These are phyloP conservation scores for Pigoraptor vietnamica DNA, from an alignment of 78 protist species.

Conservation along the genomic window DNA sequence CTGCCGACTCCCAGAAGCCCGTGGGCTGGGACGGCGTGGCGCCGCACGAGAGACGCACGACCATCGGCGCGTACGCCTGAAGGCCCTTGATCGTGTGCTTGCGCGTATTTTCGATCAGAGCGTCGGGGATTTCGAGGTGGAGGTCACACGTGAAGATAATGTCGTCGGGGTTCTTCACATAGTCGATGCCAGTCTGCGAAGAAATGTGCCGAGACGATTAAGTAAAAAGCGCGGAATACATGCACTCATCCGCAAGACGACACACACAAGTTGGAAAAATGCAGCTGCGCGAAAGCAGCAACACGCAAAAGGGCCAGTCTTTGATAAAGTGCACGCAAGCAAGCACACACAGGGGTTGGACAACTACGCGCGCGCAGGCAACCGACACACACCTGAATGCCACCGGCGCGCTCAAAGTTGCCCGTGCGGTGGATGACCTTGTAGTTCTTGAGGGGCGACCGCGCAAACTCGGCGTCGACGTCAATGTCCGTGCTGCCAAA, in stretches of 20 bases:
- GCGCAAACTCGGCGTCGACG: neutral
- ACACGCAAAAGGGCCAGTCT: too few relatives aligned
- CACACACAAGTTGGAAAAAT: neutral
- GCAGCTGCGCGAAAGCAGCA: too few relatives aligned
- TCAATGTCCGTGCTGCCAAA: neutral
- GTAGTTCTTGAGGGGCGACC: neutral
- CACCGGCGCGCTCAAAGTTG: neutral
- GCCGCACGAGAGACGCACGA: neutral
- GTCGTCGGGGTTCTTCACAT: neutral
- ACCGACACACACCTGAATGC: conserved; percentile 1
- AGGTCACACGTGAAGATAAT: conserved; percentile 6
- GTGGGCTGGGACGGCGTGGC: neutral
- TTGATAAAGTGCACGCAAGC: too few relatives aligned
- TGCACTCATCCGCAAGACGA: neutral
- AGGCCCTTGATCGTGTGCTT: neutral
- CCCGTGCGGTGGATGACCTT: neutral
- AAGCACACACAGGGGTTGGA: too few relatives aligned
- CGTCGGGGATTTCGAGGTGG: neutral
- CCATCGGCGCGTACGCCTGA: neutral
- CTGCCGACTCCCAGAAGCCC: conserved; percentile 1
- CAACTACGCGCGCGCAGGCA: too few relatives aligned
- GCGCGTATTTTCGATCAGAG: neutral
- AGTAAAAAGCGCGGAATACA: too few relatives aligned
- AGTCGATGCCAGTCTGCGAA: neutral
- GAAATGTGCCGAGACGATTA: neutral